phyloP scores from a whole-genome alignment of 306 rosid genomes.

The Ziziphus jujuba region DNA sequence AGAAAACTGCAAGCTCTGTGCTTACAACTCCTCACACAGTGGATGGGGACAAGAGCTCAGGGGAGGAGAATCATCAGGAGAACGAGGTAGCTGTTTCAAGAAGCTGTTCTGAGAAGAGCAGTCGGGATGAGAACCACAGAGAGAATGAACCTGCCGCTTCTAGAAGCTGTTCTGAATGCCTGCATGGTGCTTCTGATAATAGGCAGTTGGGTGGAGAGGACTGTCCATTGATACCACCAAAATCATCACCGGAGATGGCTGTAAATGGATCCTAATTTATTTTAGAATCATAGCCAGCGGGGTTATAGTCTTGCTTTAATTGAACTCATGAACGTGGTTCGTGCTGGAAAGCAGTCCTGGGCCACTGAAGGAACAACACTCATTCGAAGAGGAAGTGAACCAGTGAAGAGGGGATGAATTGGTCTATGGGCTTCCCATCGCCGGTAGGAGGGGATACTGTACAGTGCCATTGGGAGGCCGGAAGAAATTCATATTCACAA shows the following conservation, averaged over 20 bases:
- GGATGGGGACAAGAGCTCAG: constrained; percentile 46
- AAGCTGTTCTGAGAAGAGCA: constrained; percentile 38
- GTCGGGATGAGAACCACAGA: constrained; percentile 46
- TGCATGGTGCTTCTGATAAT: constrained; percentile 52
- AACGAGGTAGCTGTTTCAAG: constrained; percentile 40
- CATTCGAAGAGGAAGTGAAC: constrained; percentile 27
- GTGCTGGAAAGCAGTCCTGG: constrained; percentile 37
- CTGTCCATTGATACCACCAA: constrained; percentile 66
- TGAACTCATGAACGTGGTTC: constrained; percentile 37
- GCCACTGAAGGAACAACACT: constrained; percentile 28
- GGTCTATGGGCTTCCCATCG: constrained; percentile 16
- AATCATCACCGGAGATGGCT: constrained; percentile 87
- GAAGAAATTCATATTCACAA: constrained; percentile 37
- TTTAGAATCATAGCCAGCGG: constrained; percentile 22
- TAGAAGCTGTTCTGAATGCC: constrained; percentile 56
- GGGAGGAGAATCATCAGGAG: constrained; percentile 42
- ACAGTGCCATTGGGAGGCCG: constrained; percentile 44
- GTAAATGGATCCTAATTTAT: constrained; percentile 74
- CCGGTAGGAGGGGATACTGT: constrained; percentile 50
- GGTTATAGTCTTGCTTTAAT: constrained; percentile 15
- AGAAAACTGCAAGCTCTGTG: constrained; percentile 44
- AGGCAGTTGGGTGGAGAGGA: constrained; percentile 74
- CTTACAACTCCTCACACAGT: constrained; percentile 29
- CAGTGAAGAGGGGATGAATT: constrained; percentile 33
- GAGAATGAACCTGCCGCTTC: constrained; percentile 61